Conservation (phyloP, 2,329 filamentous ascomycete species). For the Fusarium lateritium region DNA sequence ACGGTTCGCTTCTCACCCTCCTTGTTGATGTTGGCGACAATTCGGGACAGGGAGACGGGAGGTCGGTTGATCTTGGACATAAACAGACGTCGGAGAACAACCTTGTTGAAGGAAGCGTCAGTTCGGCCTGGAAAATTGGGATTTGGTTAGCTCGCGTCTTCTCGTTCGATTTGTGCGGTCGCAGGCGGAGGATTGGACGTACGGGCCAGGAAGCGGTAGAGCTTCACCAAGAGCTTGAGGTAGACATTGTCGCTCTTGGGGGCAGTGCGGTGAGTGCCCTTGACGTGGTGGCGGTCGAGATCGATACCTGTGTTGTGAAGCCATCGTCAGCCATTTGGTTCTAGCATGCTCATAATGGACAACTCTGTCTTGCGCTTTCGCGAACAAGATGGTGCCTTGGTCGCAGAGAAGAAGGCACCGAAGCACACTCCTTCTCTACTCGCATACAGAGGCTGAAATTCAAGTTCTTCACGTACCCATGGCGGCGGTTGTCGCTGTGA, state of each 20-base stretch:
- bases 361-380: constrained; percentile 50
- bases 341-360: constrained; percentile 72
- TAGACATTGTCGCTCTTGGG: constrained; percentile 99
- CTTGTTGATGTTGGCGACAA: constrained; percentile 79
- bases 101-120: constrained; percentile 98
- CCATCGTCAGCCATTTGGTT: constrained; percentile 74
- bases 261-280: constrained; percentile 86
- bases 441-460: constrained; percentile 64
- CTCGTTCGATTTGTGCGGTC: constrained; percentile 5
- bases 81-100: constrained; percentile 95
- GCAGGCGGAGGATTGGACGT: constrained; percentile 64
- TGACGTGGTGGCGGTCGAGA: constrained; percentile 79
- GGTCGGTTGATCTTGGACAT: constrained; percentile 99
- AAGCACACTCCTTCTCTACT: constrained; percentile 58
- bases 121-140: constrained; percentile 79
- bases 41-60: constrained; percentile 93
- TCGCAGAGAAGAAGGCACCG: constrained; percentile 45
- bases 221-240: constrained; percentile 97
- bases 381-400: constrained; percentile 50
- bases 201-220: constrained; percentile 97
- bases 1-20: constrained; percentile 85
- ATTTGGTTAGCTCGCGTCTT: constrained; percentile 23
- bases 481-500: constrained; percentile 63
- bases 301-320: constrained; percentile 75
- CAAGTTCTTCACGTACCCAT: constrained; percentile 71